A percentile compares a stretch with the other conserved stretches of the same genome.
phyloP scores from a whole-genome alignment of 2,329 filamentous ascomycete genomes.

The Pseudogymnoascus sp. region DNA sequence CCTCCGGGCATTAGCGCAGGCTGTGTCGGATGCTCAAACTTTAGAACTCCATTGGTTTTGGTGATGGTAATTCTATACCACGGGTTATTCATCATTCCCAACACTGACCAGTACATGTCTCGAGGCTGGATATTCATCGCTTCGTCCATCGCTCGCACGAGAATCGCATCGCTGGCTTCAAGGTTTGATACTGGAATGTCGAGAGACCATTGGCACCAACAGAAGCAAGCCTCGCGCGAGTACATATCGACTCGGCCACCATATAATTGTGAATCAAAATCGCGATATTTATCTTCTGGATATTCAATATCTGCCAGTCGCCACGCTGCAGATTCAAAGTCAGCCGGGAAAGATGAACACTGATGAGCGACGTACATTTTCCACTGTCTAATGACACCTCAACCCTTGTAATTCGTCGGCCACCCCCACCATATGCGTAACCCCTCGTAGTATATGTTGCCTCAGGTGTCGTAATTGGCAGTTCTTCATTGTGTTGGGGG shows the following conservation, averaged over 20 bases:
- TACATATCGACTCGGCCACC: conserved; percentile 73
- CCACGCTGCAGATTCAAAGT: conserved; percentile 45
- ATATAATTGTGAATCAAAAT: conserved; percentile 57
- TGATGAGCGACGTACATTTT: conserved; percentile 36
- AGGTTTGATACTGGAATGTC: conserved; percentile 59
- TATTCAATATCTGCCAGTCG: conserved; percentile 69
- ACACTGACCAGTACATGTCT: conserved; percentile 93
- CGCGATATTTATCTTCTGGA: conserved; percentile 76
- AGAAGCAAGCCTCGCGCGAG: conserved; percentile 76
- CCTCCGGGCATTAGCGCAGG: conserved; percentile 70
- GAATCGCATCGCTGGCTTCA: conserved; percentile 58
- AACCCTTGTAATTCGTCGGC: conserved; percentile 72
- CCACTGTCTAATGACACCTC: conserved; percentile 81
- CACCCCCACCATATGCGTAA: conserved; percentile 85
- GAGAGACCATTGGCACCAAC: conserved; percentile 88
- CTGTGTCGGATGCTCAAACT: conserved; percentile 85
- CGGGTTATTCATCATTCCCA: conserved; percentile 97
- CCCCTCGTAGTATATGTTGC: conserved; percentile 61
- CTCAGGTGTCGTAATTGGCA: conserved; percentile 43
- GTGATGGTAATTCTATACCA: conserved; percentile 81
- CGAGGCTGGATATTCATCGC: conserved; percentile 77
- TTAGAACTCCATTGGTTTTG: conserved; percentile 55
- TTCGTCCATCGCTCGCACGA: conserved; percentile 86
- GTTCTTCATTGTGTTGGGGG: conserved; percentile 67
- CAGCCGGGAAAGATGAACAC: background rate